Base-by-base conservation (phyloP, 192 early-diverging fungal species). In the Umbelopsis sp. region DNA sequence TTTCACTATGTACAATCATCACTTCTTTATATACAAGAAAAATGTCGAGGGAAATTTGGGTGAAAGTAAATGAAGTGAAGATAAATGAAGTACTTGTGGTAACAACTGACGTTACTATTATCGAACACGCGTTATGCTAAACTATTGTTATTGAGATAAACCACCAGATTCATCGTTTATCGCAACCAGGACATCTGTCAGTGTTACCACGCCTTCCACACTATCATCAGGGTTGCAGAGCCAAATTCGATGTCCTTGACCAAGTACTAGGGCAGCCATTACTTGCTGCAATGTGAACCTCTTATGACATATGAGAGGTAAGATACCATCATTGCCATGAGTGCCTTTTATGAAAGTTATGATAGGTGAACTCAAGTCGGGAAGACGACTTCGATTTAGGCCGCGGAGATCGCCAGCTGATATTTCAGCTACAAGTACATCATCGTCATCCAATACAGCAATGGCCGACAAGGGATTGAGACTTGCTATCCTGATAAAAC, bases 371-470 rank as follows among this genome's bases (percentile, higher is more conserved):
- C 80, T 74, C 53, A 95, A 78, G n/a, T 82, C 75, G 31, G 81
- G 77, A 36, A 92, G 75, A 26, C 87, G 78, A 21, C 80, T 78
- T 24, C 80, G 70, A 54, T 87, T 92, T 21, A 95, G 70, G 16
- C 92, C 92, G n/a, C 92, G 75, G 36, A 95, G 73, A 81, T 95
- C 93, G 12, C 84, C 84, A 3, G 91, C 89, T 12, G 88, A 90
- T 32, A 95, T 78, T 73, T 91, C 91, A 43, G 85, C 88, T 3
- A 91, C 85, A 11, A 95, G 62, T 5, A 65, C 70, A 21, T 84
- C 87, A 53, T 87, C 71, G 50, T 85, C 82, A 49, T 87, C 84
- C 51, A 90, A 81, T 59, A 95, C 80, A 22, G 89, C 86, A 0
- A 93, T 83, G 26, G 89, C 90, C 67, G 75, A 82, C 16, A 74